A percentile compares a stretch with the other conserved stretches of the same genome.
Evolutionary conservation across 305 asterid genomes (phyloP).

Genomic region (Fraxinus nigra): DNA sequence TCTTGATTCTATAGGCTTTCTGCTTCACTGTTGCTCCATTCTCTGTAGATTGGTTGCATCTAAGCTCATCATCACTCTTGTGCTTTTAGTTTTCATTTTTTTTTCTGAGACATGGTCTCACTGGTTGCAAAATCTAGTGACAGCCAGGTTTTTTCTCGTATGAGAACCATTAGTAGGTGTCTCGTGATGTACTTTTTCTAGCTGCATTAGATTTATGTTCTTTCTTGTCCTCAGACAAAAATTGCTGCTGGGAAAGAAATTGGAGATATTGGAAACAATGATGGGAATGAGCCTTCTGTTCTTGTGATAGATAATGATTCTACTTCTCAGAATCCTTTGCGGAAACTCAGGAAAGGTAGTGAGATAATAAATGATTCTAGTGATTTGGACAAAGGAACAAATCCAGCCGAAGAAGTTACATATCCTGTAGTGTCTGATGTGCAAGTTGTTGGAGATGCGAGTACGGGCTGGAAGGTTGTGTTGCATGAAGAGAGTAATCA

Average conservation of each 20-base stretch:
- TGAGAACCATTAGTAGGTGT: constrained; percentile 5
- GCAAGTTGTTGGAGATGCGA: constrained; percentile 42
- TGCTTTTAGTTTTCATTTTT: not conserved
- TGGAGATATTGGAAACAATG: constrained; percentile 32
- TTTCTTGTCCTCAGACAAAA: constrained; percentile 38
- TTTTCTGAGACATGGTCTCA: not conserved
- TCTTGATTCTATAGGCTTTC: not conserved
- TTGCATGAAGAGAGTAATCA: constrained; percentile 89
- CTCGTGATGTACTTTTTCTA: not conserved
- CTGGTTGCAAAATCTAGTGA: not conserved
- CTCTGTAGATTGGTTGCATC: not conserved
- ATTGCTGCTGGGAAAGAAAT: constrained; percentile 26
- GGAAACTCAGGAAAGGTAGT: constrained; percentile 40
- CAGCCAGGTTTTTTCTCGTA: not conserved
- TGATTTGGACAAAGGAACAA: constrained; percentile 39
- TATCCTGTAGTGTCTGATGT: constrained; percentile 38
- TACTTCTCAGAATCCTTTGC: constrained; percentile 31
- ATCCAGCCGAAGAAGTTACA: constrained; percentile 31
- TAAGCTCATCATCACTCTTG: not conserved
- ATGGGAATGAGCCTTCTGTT: constrained; percentile 27
- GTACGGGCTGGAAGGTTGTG: constrained; percentile 82
- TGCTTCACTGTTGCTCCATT: not conserved
- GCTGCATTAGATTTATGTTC: not conserved
- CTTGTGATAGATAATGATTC: constrained; percentile 32
- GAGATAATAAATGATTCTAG: constrained; percentile 23